Conservation (phyloP, 768 basidiomycete species). For the Suillus subluteus region DNA sequence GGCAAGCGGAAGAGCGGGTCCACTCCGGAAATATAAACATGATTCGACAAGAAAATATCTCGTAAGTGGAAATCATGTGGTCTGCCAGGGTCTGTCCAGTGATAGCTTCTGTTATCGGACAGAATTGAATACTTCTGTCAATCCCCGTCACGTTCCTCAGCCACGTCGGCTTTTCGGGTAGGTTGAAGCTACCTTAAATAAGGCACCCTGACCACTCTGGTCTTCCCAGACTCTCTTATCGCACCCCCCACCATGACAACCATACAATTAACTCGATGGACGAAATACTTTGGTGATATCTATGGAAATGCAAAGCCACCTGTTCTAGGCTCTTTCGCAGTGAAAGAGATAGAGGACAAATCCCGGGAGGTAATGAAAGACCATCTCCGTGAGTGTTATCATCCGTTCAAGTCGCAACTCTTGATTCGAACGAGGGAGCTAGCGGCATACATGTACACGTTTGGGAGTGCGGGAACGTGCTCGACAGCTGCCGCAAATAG, state of each 20-base stretch:
- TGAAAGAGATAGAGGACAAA: slow-evolving; percentile 66
- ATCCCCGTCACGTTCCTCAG: slow-evolving; percentile 40
- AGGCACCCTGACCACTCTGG: too few relatives aligned
- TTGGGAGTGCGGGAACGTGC: slow-evolving; percentile 74
- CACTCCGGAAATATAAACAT: background rate
- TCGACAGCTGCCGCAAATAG: slow-evolving; percentile 71
- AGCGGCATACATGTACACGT: slow-evolving; percentile 77
- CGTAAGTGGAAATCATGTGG: slow-evolving; percentile 5
- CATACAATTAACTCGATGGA: slow-evolving; percentile 30
- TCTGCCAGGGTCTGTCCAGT: background rate
- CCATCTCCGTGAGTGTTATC: slow-evolving; percentile 46
- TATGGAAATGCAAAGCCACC: slow-evolving; percentile 25
- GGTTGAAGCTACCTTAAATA: background rate
- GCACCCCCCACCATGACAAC: slow-evolving; percentile 20
- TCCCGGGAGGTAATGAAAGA: slow-evolving; percentile 67
- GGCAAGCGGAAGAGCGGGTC: background rate
- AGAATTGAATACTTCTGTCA: background rate
- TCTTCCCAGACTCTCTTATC: slow-evolving; percentile 4
- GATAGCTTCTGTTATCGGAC: background rate
- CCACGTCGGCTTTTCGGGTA: background rate
- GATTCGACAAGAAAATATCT: background rate
- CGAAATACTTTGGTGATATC: slow-evolving; percentile 25
- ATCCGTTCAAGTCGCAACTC: background rate
- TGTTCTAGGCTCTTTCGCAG: slow-evolving; percentile 58
- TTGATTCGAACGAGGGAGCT: slow-evolving; percentile 14